Evolutionary conservation across 805 yeast genomes (phyloP), one percentile per base, ranked within the genome.

Genomic region (Saccharomyces eubayanus): DNA sequence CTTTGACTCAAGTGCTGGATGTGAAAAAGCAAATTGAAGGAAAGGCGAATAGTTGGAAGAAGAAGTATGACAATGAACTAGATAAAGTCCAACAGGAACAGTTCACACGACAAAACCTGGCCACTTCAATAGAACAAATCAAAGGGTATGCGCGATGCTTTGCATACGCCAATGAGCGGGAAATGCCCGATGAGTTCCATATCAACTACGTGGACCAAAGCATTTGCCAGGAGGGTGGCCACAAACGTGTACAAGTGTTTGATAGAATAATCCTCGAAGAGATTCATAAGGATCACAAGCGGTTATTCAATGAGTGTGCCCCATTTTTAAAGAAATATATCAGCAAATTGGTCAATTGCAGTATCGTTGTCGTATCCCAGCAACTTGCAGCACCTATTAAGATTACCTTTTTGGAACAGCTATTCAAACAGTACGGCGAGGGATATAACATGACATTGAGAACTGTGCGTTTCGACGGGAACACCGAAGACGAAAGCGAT

Each of bases 91-190:
- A 66, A 9, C 68, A 67, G 28, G 76, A 76, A 56, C 67, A 66
- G 20, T 61, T 57, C 8, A 70, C 74, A 24, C 66, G 75, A 52
- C 67, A 77, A 55, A 65, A 71, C 3, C 62, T 80, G 46, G 82
- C 79, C 57, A 77, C 77, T 56, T 71, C 78, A 2, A 78, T 80
- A 14, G 70, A 71, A 46, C 72, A 71, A 47, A 49, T 64, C 14
- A 51, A 56, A 20, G 72, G 70, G 0, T 62, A 61, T 28, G 57
- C 67, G 11, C 60, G 74, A 28, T 66, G 60, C 45, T 60, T 60
- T 31, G 65, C 63, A 8, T 62, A 59, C 36, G 51, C 60, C 48
- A 53, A 36, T 36, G 43, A 36, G 11, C 43, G 43, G 8, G 24
- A 36, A 8, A 36, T 36, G 43, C 31, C 48, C 11, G 27, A 47